phyloP scores from a whole-genome alignment of 2,329 filamentous ascomycete genomes.

The Arthrobotrys pseudoclavata region DNA sequence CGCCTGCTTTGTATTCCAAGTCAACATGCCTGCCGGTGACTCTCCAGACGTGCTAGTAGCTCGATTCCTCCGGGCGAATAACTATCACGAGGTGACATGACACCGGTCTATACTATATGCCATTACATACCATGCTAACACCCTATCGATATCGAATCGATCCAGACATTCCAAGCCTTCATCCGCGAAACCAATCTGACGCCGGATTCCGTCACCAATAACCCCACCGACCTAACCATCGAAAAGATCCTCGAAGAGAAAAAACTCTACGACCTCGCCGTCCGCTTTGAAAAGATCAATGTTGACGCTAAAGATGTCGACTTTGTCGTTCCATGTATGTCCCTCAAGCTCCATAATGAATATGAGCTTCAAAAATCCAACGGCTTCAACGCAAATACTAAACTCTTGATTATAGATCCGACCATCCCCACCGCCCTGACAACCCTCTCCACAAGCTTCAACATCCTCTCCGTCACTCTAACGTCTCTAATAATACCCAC shows the following conservation, averaged over 20 bases:
- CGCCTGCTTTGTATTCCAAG: not conserved
- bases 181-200: constrained; percentile 62
- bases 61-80: constrained; percentile 66
- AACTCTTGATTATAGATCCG: constrained; percentile 23
- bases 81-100: constrained; percentile 66
- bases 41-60: constrained; percentile 67
- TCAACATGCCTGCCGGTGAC: constrained; percentile 62
- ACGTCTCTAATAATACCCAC: constrained; percentile 59
- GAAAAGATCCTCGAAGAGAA: constrained; percentile 64
- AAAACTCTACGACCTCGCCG: constrained; percentile 62
- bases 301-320: constrained; percentile 58
- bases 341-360: not conserved
- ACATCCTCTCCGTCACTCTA: constrained; percentile 67
- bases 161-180: constrained; percentile 62
- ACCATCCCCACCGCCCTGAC: constrained; percentile 30
- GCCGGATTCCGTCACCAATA: constrained; percentile 54
- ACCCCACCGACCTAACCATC: constrained; percentile 61
- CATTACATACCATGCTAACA: not conserved
- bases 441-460: constrained; percentile 65
- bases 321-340: constrained; percentile 61
- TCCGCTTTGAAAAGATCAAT: constrained; percentile 62
- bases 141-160: too few species aligned
- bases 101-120: not conserved
- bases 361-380: constrained; percentile 37
- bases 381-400: constrained; percentile 18